phyloP scores from a whole-genome alignment of 495 filamentous ascomycete species.

The Ramalina intermedia region DNA sequence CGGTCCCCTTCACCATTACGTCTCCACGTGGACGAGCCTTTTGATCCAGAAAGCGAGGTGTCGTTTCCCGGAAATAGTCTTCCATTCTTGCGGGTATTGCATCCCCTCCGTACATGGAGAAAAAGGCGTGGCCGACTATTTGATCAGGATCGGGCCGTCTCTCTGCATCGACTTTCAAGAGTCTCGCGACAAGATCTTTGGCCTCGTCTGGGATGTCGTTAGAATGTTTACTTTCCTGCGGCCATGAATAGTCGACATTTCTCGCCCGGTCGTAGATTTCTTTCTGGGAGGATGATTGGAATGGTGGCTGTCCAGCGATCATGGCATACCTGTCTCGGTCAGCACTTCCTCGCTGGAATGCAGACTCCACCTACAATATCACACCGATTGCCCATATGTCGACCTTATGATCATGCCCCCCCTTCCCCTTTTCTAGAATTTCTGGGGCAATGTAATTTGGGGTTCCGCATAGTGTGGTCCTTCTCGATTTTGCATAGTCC shows the following conservation, averaged over 20 bases:
- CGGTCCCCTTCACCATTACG: conserved; percentile 26
- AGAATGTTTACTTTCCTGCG: conserved; percentile 29
- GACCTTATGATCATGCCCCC: conserved; percentile 82
- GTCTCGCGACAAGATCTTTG: conserved; percentile 63
- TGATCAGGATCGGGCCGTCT: conserved; percentile 62
- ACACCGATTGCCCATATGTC: conserved; percentile 96
- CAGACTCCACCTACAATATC: conserved; percentile 54
- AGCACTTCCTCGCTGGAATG: not conserved
- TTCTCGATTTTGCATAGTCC: conserved; percentile 25
- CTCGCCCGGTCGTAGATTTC: conserved; percentile 71
- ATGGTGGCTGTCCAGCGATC: conserved; percentile 78
- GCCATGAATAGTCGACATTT: conserved; percentile 64
- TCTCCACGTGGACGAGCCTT: conserved; percentile 32
- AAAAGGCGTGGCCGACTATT: conserved; percentile 72
- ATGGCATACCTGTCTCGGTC: conserved; percentile 52
- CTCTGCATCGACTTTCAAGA: conserved; percentile 60
- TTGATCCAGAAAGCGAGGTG: conserved; percentile 30
- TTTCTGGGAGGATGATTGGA: conserved; percentile 73
- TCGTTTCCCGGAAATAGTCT: conserved; percentile 24
- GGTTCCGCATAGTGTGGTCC: conserved; percentile 89
- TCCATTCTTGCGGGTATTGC: conserved; percentile 36
- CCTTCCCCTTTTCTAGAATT: conserved; percentile 73
- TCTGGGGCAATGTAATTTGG: conserved; percentile 98
- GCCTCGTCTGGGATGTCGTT: conserved; percentile 43
- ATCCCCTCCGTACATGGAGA: conserved; percentile 43